A percentile compares a stretch with the other conserved stretches of the same genome.
Evolutionary conservation across 352 stramenopile genomes (phyloP).

Genomic region (Phytopythium aichiense): DNA sequence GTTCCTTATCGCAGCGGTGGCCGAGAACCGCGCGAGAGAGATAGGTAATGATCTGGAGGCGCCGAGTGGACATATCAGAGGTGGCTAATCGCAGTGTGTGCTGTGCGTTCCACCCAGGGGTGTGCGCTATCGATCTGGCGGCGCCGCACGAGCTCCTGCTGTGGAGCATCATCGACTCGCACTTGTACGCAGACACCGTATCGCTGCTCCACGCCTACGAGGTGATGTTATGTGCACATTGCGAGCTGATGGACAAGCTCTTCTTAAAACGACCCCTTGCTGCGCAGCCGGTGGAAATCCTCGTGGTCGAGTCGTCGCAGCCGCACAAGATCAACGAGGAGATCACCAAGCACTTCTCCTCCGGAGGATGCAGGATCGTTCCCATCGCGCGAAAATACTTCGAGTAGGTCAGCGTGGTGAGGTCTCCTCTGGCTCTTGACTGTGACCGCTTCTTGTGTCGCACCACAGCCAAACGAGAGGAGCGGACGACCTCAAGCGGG

Average conservation of each 20-base stretch:
- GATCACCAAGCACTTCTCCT: slow-evolving; percentile 52
- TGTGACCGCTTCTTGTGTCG: neutral
- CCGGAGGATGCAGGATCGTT: slow-evolving; percentile 52
- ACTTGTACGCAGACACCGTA: slow-evolving; percentile 66
- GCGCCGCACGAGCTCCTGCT: slow-evolving; percentile 69
- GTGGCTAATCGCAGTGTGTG: neutral
- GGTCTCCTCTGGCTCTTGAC: neutral
- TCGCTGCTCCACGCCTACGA: slow-evolving; percentile 70
- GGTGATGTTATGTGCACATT: slow-evolving; percentile 16
- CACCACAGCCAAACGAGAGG: slow-evolving; percentile 71
- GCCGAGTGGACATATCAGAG: neutral
- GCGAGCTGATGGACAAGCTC: neutral
- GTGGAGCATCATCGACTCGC: slow-evolving; percentile 78
- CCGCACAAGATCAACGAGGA: slow-evolving; percentile 64
- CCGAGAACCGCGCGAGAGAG: slow-evolving; percentile 54
- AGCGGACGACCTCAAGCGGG: slow-evolving; percentile 75
- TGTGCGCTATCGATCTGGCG: slow-evolving; percentile 69
- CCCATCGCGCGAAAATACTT: slow-evolving; percentile 79
- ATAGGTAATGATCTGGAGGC: slow-evolving; percentile 32
- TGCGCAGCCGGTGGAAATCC: slow-evolving; percentile 61
- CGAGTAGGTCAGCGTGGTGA: slow-evolving; percentile 32
- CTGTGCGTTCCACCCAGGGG: slow-evolving; percentile 18
- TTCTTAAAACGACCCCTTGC: neutral
- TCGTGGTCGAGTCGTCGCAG: slow-evolving; percentile 63
- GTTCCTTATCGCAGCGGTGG: slow-evolving; percentile 56